A percentile compares a stretch with the other conserved stretches of the same genome.
Evolutionary conservation across 2,329 filamentous ascomycete species (phyloP).

Genomic region (Nemania sp.): DNA sequence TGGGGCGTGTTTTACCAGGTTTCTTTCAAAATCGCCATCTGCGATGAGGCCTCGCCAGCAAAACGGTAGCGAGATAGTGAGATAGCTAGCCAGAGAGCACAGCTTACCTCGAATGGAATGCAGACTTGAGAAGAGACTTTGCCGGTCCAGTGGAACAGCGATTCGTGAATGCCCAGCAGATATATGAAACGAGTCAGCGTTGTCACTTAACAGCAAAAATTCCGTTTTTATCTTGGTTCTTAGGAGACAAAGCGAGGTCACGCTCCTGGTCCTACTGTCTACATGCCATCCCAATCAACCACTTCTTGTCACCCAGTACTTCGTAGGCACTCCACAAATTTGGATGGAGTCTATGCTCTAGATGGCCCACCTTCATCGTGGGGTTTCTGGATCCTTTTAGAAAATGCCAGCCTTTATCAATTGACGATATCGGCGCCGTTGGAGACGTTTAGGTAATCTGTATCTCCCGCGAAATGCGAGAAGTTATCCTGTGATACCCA

Average conservation of each 20-base stretch:
- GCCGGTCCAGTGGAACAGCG: neutral
- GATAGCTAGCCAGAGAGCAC: neutral
- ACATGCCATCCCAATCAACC: too few relatives aligned
- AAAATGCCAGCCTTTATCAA: neutral
- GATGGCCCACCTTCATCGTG: slow-evolving; percentile 1
- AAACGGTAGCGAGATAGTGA: neutral
- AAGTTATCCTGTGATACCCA: slow-evolving; percentile 1
- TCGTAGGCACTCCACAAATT: neutral
- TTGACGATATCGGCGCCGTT: slow-evolving; percentile 28
- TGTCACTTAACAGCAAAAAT: neutral
- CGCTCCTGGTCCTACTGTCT: too few relatives aligned
- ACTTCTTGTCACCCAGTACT: neutral
- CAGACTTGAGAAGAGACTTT: neutral
- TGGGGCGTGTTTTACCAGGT: slow-evolving; percentile 28
- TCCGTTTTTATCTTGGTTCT: neutral
- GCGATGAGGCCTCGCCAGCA: neutral
- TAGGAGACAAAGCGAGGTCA: too few relatives aligned
- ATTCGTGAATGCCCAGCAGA: neutral
- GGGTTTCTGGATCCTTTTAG: neutral
- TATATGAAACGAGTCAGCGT: neutral
- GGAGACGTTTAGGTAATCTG: neutral
- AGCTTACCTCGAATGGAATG: neutral
- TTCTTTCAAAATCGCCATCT: slow-evolving; percentile 26
- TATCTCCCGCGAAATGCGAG: neutral
- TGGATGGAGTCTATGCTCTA: neutral